Evolutionary conservation across 305 asterid species (phyloP).

Genomic region (Fraxinus baroniana): DNA sequence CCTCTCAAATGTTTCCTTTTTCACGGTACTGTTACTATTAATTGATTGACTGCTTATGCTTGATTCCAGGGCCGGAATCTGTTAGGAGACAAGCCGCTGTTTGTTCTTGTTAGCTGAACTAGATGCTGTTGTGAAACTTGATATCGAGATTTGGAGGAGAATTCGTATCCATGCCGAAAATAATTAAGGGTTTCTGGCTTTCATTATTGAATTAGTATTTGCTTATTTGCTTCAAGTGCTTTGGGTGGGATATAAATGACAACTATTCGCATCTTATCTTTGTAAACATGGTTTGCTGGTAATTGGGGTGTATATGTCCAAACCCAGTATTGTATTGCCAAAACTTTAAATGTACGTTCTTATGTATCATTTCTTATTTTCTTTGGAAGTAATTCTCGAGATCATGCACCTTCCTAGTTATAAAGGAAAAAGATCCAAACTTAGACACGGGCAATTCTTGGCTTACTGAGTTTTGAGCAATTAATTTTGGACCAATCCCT

Average conservation of each 20-base stretch:
- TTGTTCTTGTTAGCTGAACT: slow-evolving; percentile 70
- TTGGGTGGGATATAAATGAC: not conserved
- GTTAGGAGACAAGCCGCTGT: slow-evolving; percentile 67
- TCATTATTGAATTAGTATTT: not conserved
- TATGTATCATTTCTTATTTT: not conserved
- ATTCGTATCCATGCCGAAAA: not conserved
- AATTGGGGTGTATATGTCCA: not conserved
- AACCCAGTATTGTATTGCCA: not conserved
- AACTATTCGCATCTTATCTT: not conserved
- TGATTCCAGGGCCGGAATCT: slow-evolving; percentile 68
- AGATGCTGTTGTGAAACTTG: not conserved
- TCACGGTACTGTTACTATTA: not conserved
- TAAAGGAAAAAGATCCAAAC: not conserved
- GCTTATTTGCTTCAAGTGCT: not conserved
- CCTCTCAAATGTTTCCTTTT: not conserved
- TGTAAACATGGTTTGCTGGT: not conserved
- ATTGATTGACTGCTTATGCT: slow-evolving; percentile 18
- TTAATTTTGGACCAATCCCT: not conserved
- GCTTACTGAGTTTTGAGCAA: too few species aligned
- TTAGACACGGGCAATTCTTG: not conserved
- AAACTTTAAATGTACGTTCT: not conserved
- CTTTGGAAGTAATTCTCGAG: not conserved
- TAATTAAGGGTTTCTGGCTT: not conserved
- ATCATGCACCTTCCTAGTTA: not conserved
- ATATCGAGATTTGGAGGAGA: not conserved